These are phyloP conservation scores for Sporothrix globosa DNA, from an alignment of 2,329 filamentous ascomycete genomes.

Conservation along the genomic window DNA sequence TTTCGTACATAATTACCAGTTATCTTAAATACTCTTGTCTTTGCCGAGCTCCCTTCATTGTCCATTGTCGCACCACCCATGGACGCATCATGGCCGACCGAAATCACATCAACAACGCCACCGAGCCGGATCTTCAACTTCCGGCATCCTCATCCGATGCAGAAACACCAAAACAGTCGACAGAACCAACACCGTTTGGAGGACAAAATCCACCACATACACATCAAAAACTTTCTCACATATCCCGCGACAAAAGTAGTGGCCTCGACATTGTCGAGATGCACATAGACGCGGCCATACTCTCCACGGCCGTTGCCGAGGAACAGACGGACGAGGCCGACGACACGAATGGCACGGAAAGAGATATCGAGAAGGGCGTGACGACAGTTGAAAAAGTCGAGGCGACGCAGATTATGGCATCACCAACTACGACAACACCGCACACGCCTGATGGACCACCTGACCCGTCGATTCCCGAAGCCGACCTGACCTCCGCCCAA, in stretches of 20 bases:
- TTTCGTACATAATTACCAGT: neutral
- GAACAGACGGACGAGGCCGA: slow-evolving; percentile 2
- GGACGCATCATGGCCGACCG: neutral
- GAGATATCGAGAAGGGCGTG: slow-evolving; percentile 3
- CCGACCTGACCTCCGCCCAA: slow-evolving; percentile 11
- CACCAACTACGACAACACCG: neutral
- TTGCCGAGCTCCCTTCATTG: neutral
- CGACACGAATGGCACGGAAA: neutral
- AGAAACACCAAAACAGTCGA: neutral
- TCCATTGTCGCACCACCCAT: neutral
- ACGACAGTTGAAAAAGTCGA: neutral
- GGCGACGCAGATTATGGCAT: neutral
- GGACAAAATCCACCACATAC: neutral
- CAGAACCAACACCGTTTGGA: neutral
- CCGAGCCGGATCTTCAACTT: slow-evolving; percentile 13
- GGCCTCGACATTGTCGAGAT: neutral
- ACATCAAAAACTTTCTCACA: neutral
- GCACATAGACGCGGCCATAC: slow-evolving; percentile 9
- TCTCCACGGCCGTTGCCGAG: slow-evolving; percentile 16
- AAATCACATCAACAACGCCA: neutral
- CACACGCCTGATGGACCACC: neutral
- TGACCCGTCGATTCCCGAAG: slow-evolving; percentile 5
- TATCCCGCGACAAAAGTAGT: neutral
- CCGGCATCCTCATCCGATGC: neutral
- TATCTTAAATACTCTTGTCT: neutral